These are phyloP conservation scores for Platismatia glauca DNA, from an alignment of 495 filamentous ascomycete species.

Conservation along the genomic window DNA sequence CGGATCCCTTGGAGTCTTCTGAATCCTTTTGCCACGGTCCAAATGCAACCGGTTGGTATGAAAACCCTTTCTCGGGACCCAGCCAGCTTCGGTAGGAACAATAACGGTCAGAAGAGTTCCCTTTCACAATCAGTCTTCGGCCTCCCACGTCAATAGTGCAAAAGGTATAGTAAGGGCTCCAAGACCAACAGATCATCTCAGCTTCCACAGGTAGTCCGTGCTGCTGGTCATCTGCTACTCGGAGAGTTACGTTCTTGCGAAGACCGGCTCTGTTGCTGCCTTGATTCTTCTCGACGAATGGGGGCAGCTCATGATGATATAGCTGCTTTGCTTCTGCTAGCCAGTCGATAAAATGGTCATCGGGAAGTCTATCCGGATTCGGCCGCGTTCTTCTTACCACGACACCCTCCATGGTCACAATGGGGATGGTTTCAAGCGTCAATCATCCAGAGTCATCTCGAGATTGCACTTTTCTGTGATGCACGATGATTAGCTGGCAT, in stretches of 20 bases:
- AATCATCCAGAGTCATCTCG: neutral
- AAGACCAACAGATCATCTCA: neutral
- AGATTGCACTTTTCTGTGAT: neutral
- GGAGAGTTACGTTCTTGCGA: neutral
- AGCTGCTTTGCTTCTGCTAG: neutral
- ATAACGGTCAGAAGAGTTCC: neutral
- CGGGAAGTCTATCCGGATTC: neutral
- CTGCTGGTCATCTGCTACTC: neutral
- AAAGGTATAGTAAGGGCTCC: neutral
- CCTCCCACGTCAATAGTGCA: neutral
- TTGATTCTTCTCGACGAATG: neutral
- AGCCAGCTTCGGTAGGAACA: conserved; percentile 1
- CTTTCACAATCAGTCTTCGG: neutral
- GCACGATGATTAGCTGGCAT: neutral
- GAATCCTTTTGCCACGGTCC: neutral
- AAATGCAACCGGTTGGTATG: neutral
- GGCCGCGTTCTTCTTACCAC: neutral
- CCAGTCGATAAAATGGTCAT: neutral
- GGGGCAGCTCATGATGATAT: neutral
- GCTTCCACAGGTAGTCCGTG: neutral
- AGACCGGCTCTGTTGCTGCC: neutral
- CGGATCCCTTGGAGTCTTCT: neutral
- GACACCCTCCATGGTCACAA: neutral
- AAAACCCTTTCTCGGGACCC: neutral
- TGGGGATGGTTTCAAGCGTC: neutral